A percentile compares a stretch with the other conserved stretches of the same genome.
phyloP scores from a whole-genome alignment of 179 eudicot genomes.

The Beta macrorhiza region DNA sequence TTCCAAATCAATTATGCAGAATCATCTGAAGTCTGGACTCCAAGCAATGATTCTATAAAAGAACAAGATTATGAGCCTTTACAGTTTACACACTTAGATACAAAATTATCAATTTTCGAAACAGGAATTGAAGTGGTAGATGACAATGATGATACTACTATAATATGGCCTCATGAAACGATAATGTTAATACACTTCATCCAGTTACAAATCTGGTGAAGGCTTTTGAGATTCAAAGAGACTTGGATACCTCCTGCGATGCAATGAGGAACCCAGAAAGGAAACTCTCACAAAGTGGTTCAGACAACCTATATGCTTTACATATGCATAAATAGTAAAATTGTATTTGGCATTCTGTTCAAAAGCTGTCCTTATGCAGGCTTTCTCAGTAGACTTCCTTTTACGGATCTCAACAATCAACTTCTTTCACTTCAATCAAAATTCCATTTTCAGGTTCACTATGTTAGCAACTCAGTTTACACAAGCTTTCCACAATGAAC shows the following conservation, averaged over 20 bases:
- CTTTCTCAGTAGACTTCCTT: background rate
- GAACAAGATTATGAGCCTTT: background rate
- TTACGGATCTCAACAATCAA: background rate
- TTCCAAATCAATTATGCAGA: background rate
- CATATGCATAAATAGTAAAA: background rate
- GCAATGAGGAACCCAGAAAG: background rate
- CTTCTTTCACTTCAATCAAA: background rate
- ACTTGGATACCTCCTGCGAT: background rate
- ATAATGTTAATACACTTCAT: background rate
- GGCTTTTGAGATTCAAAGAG: too few species aligned
- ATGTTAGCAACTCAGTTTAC: background rate
- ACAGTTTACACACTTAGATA: too few species aligned
- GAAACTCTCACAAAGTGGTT: background rate
- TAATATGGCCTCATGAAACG: background rate
- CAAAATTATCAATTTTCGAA: too few species aligned
- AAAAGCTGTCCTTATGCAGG: background rate
- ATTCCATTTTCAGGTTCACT: background rate
- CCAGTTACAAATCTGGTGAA: too few species aligned
- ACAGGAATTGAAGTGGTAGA: background rate
- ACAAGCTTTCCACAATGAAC: background rate
- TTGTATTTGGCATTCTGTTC: background rate
- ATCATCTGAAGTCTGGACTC: background rate
- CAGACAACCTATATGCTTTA: background rate
- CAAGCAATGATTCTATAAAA: background rate
- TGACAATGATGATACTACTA: background rate